Evolutionary conservation across 2,329 filamentous ascomycete species (phyloP), one percentile per base, ranked within the genome.

Genomic region (Fusarium neocosmosporiellum): DNA sequence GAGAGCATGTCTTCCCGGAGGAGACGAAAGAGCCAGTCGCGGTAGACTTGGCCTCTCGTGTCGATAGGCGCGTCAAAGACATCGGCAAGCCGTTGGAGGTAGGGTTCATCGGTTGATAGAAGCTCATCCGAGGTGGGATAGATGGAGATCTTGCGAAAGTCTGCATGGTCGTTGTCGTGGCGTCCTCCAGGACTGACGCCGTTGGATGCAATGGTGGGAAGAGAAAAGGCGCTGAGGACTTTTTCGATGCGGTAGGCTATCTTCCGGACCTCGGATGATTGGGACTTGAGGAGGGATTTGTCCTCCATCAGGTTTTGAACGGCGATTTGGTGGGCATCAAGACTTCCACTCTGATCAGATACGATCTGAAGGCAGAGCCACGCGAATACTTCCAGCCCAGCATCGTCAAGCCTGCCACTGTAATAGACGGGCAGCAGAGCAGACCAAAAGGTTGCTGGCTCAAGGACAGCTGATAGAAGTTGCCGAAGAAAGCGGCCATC

Each of bases 1-100:
- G 85, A 88, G 0, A 94, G 80, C 86, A 94, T 91, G 69, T 94
- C 92, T 73, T 95, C 92, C 4, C 93, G 84, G 0, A 94, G 82
- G 0, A 94, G 85, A 0, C 93, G 90, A 71, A 93, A 95, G 59
- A 94, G 90, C 75, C 92, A 93, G 74, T 93, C 92, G 0, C 93
- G 79, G 76, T 94, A 90, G 0, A 82, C 79, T 0, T 80, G 80
- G 0, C 86, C 78, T 1, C 89, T 85, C 0, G 78, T 73, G 2
- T 77, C 75, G 9, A 2, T 82, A 66, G 14, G 76, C 34, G 2
- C 82, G 65, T 88, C 80, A 2, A 83, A 79, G 0, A 92, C 81
- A 2, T 88, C 87, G 5, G 86, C 82, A 0, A 87, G 85, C 0
- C 81, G 84, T 8, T 87, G 86, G 50, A 90, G 89, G 77, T 89